A percentile compares a stretch with the other conserved stretches of the same genome.
Conservation (phyloP, 257 asterid species). For the Petunia axillaris region DNA sequence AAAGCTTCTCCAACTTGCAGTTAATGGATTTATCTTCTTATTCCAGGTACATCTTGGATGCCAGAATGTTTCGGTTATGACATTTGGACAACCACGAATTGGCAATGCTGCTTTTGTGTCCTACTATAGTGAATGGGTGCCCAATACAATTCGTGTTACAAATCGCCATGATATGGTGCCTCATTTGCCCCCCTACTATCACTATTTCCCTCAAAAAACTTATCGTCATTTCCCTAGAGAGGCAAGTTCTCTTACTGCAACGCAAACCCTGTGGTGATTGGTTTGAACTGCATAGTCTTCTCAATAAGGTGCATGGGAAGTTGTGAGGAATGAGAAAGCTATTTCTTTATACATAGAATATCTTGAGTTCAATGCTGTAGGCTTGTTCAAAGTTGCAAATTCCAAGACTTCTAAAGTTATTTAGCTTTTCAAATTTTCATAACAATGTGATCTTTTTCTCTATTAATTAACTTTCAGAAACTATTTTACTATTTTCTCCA, state of each 20-base stretch:
- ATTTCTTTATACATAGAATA: neutral
- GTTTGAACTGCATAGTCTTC: neutral
- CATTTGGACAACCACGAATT: conserved; percentile 96
- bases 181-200: conserved; percentile 95
- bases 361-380: neutral
- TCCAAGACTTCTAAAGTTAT: neutral
- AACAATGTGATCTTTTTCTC: neutral
- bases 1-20: neutral
- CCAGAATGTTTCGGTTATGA: conserved; percentile 74
- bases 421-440: conserved; percentile 2
- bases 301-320: neutral
- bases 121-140: conserved; percentile 65
- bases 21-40: conserved; percentile 21
- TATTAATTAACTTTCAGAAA: conserved; percentile 10
- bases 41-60: conserved; percentile 67
- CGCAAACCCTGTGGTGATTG: conserved; percentile 1
- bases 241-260: conserved; percentile 47
- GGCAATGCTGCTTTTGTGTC: conserved; percentile 86
- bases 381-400: neutral
- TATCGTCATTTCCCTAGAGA: conserved; percentile 94
- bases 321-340: conserved; percentile 4
- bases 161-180: conserved; percentile 93
- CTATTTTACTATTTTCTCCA: neutral
- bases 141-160: conserved; percentile 79
- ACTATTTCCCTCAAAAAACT: conserved; percentile 70